Evolutionary conservation across 2,329 filamentous ascomycete species (phyloP), one percentile per base, ranked within the genome.

Genomic region (Dactylellina cionopaga): DNA sequence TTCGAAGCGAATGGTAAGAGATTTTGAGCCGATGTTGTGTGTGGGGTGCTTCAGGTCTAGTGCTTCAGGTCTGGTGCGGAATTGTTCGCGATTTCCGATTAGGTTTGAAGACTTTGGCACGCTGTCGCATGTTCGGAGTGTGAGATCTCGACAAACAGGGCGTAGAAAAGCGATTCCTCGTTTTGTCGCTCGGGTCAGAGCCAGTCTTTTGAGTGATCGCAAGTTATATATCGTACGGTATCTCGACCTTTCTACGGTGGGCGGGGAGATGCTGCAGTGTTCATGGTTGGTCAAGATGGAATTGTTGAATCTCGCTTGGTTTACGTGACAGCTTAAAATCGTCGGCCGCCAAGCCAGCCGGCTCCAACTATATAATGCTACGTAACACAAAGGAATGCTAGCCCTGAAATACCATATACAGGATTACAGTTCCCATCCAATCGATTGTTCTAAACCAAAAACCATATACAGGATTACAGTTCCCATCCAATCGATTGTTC

Each of bases 1-100:
- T 25, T 7, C 29, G 3, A 13, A 22, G 29, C 11, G 29, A 22
- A 13, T 55, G n/a, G n/a, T 19, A 41, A 24, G 13, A 22, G 22
- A 37, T 22, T 31, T 55, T n/a, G 15, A 10, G 15, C 10, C 22
- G 25, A 15, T 15, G 37, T n/a, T 15, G 51, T 15, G 24, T 19
- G 27, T 47, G 39, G 33, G n/a, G n/a, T n/a, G n/a, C n/a, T n/a
- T n/a, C n/a, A n/a, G n/a, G n/a, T n/a, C n/a, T n/a, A n/a, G n/a
- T n/a, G n/a, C 29, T 51, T 71, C 65, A 71, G 15, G 65, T 71
- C 33, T 58, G 58, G 17, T 24, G 27, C 51, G 58, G 65, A 33
- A 71, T 35, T 22, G 58, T n/a, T 58, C 44, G 65, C 49, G 51
- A 47, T 63, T 55, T 63, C 43, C 49, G 56, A 22, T 62, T 17